A percentile compares a stretch with the other conserved stretches of the same genome.
Conservation (phyloP, 371 early-diverging fungal genomes). For the Mortierella sp. region DNA sequence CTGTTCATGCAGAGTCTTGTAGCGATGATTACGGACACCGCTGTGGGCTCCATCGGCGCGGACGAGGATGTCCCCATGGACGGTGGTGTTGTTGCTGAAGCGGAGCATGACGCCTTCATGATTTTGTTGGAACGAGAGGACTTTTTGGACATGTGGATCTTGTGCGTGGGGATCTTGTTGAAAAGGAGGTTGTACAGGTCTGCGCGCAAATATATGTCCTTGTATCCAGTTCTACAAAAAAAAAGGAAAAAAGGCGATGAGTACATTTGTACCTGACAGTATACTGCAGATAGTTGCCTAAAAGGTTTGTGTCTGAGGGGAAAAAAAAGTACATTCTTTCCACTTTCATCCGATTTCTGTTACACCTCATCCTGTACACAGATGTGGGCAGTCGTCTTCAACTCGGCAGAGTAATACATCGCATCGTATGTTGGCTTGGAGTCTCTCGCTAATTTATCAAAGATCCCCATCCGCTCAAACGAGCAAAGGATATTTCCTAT, state of each 20-base stretch:
- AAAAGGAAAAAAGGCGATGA: too few relatives aligned
- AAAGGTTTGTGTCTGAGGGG: too few relatives aligned
- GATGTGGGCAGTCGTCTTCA: too few relatives aligned
- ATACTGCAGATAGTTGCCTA: too few relatives aligned
- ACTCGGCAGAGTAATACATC: too few relatives aligned
- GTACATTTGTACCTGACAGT: too few relatives aligned
- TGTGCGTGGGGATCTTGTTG: slow-evolving; percentile 7
- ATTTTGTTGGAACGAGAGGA: slow-evolving; percentile 19
- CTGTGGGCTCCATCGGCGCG: neutral
- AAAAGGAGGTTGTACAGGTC: slow-evolving; percentile 22
- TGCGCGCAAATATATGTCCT: too few relatives aligned
- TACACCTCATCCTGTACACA: neutral
- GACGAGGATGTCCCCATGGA: slow-evolving; percentile 32
- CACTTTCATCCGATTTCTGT: neutral
- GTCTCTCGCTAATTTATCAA: too few relatives aligned
- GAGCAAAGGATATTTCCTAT: too few relatives aligned
- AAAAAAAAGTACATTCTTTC: neutral
- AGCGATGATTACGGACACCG: slow-evolving; percentile 28
- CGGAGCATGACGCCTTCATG: slow-evolving; percentile 22
- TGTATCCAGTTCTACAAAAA: too few relatives aligned
- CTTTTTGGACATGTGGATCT: slow-evolving; percentile 14
- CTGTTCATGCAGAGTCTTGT: slow-evolving; percentile 8
- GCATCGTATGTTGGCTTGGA: too few relatives aligned
- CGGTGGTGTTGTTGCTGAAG: slow-evolving; percentile 15
- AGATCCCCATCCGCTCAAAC: too few relatives aligned